Evolutionary conservation across 306 rosid genomes (phyloP), one percentile per base, ranked within the genome.

Genomic region (Cucurbita pepo): DNA sequence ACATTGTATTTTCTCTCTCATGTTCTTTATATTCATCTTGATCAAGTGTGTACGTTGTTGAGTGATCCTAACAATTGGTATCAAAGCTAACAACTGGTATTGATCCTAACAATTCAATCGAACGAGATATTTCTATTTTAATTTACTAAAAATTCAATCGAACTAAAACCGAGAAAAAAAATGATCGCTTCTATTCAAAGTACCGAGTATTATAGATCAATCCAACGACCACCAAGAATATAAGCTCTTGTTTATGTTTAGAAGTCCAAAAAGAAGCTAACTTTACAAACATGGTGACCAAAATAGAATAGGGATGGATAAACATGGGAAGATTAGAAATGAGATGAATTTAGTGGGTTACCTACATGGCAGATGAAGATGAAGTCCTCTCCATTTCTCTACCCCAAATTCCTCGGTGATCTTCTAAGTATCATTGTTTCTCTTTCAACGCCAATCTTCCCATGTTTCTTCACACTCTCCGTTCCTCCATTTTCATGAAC

Each of bases 341-440:
- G 2, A 47, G 56, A 34, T 14, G 58, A 48, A 50, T 45, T 47
- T 67, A 69, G 54, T 48, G 73, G 41, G 25, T 48, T 45, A 41
- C 11, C 16, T 10, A 43, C 54, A 19, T 11, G 53, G 48, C 25
- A 62, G 53, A 64, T 41, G 71, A 64, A 62, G 52, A 64, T 41
- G 71, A 64, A 44, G 8, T 22, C 14, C 69, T 25, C 38, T 36
- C 40, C 84, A 77, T 44, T 82, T 77, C 81, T 81, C 82, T 72
- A 86, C 79, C 79, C 64, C 77, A 81, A 55, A 81, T 81, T 89
- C 79, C 91, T 87, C 22, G 91, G 88, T 19, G 96, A 91, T 81
- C 84, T 86, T 70, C 85, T 82, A 10, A 74, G 78, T 56, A 72
- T 61, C 18, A 71, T 56, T 5, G 72, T n/a, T 56, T 77, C 83